These are phyloP conservation scores for Pythium dissimile DNA, from an alignment of 352 stramenopile species.

Conservation along the genomic window DNA sequence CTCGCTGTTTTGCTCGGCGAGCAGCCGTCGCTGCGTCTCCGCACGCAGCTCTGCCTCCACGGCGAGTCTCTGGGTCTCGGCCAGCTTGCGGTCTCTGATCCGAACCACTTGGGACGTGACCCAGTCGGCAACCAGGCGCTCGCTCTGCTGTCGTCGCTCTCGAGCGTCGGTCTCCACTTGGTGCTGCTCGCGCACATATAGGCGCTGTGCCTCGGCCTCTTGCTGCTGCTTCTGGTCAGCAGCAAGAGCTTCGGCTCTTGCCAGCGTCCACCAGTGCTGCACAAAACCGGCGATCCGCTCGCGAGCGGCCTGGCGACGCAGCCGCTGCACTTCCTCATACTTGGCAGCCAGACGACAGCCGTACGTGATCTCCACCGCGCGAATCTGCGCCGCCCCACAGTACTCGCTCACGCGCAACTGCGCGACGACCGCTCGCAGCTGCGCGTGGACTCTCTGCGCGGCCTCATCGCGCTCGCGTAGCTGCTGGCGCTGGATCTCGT, in stretches of 20 bases:
- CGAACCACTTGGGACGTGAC: conserved; percentile 24
- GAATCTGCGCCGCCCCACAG: conserved; percentile 4
- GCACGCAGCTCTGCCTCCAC: not conserved
- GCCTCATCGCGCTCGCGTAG: not conserved
- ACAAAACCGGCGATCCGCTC: conserved; percentile 26
- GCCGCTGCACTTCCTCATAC: conserved; percentile 30
- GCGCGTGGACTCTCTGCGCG: not conserved
- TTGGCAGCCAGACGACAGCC: conserved; percentile 25
- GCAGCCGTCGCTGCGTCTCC: not conserved
- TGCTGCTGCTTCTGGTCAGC: too few species aligned
- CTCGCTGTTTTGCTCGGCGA: not conserved
- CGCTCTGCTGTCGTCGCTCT: conserved; percentile 24
- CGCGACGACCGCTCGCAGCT: conserved; percentile 3
- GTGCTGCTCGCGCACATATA: conserved; percentile 27
- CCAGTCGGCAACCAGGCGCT: conserved; percentile 33
- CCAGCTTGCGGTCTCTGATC: not conserved
- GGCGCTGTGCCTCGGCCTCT: not conserved
- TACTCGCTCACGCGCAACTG: not conserved
- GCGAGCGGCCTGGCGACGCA: conserved; percentile 29
- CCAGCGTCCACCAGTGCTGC: conserved; percentile 14
- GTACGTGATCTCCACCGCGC: conserved; percentile 9
- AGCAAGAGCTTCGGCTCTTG: too few species aligned
- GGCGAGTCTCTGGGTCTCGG: not conserved
- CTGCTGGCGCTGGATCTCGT: not conserved
- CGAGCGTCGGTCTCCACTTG: conserved; percentile 9